Percentiles rank a stretch among this genome's conserved stretches.
Conservation (phyloP, 2,329 filamentous ascomycete genomes). For the Cephalotrichum gorgonifer region DNA sequence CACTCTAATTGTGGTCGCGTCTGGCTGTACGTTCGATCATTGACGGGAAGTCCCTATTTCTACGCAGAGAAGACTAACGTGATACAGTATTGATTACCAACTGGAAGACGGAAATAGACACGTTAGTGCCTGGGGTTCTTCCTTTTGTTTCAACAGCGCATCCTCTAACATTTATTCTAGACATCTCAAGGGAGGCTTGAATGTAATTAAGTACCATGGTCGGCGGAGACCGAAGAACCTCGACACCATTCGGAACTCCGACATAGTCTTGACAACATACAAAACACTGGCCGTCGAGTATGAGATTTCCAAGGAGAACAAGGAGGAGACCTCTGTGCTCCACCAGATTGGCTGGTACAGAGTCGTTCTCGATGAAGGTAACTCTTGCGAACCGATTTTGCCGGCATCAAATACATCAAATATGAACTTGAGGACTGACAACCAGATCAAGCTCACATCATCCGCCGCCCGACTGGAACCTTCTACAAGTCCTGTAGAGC, state of each 20-base stretch:
- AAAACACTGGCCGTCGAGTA: conserved; percentile 29
- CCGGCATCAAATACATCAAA: neutral
- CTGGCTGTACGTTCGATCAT: conserved; percentile 21
- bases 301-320: too few species aligned
- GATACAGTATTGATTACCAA: conserved; percentile 25
- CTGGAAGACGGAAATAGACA: conserved; percentile 27
- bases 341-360: conserved; percentile 27
- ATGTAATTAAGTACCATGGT: conserved; percentile 25
- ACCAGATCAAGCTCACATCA: conserved; percentile 29
- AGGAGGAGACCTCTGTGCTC: conserved; percentile 10
- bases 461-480: conserved; percentile 28
- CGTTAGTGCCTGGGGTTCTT: conserved; percentile 14
- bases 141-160: neutral
- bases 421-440: neutral
- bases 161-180: conserved; percentile 15
- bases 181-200: conserved; percentile 19
- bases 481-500: conserved; percentile 29
- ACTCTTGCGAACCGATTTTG: neutral
- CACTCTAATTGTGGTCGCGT: conserved; percentile 34
- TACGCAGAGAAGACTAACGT: too few species aligned
- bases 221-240: conserved; percentile 14
- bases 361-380: conserved; percentile 35
- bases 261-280: conserved; percentile 37
- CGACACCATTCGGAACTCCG: conserved; percentile 17
- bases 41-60: neutral